phyloP scores from a whole-genome alignment of 495 filamentous ascomycete genomes.

The Trichoderma virens region DNA sequence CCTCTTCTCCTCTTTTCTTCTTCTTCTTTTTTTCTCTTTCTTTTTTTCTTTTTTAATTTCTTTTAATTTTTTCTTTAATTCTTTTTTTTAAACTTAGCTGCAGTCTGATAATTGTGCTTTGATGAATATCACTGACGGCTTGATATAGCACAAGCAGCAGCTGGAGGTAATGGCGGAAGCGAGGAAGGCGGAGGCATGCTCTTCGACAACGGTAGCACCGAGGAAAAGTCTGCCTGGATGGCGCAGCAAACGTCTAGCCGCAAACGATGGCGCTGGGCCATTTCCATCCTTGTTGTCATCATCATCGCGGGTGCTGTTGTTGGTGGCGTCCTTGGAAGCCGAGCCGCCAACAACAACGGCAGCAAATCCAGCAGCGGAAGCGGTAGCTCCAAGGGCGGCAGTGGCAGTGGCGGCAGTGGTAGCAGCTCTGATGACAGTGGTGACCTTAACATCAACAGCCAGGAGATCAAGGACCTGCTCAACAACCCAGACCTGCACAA shows the following conservation, averaged over 20 bases:
- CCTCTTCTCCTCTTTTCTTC: not conserved
- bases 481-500: constrained; percentile 75
- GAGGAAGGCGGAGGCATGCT: constrained; percentile 12
- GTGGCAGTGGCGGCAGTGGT: constrained; percentile 17
- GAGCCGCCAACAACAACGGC: constrained; percentile 21
- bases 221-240: constrained; percentile 53
- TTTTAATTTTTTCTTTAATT: not conserved
- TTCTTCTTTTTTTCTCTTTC: not conserved
- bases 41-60: not conserved
- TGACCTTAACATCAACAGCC: constrained; percentile 64
- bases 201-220: constrained; percentile 20
- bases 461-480: constrained; percentile 75
- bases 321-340: constrained; percentile 59
- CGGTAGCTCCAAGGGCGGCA: constrained; percentile 13
- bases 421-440: constrained; percentile 47
- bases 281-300: constrained; percentile 55
- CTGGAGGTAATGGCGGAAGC: constrained; percentile 10
- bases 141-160: not conserved
- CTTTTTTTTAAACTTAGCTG: not conserved
- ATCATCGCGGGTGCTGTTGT: constrained; percentile 69
- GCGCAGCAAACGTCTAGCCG: constrained; percentile 48
- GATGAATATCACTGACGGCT: too few species aligned
- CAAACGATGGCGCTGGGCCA: constrained; percentile 59
- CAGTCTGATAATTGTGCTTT: too few species aligned
- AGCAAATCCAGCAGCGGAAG: constrained; percentile 11